Evolutionary conservation across 2,329 filamentous ascomycete species (phyloP).

Genomic region (Cercospora brassicicola): DNA sequence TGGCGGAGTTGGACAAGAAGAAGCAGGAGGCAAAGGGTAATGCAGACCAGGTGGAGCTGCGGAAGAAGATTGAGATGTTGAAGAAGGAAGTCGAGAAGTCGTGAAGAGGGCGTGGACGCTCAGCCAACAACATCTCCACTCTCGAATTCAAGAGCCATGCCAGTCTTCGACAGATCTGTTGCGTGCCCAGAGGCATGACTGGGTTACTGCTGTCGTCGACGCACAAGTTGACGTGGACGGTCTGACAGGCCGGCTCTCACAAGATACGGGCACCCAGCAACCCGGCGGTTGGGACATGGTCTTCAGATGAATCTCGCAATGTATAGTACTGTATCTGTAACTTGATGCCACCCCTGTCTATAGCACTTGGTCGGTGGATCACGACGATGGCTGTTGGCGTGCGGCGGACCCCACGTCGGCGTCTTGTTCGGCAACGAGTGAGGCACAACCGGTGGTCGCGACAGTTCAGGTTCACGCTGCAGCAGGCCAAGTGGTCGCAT

Average conservation of each 20-base stretch:
- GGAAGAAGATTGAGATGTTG: constrained; percentile 39
- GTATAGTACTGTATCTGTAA: constrained; percentile 4
- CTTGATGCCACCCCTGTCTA: background rate
- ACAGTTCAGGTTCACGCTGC: background rate
- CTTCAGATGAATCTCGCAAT: background rate
- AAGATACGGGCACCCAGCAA: background rate
- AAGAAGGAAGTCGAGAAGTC: constrained; percentile 15
- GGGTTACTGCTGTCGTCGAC: background rate
- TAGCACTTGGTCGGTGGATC: background rate
- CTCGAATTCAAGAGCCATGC: background rate
- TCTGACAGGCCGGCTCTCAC: background rate
- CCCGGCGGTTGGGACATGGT: background rate
- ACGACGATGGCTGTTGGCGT: background rate
- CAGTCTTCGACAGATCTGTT: background rate
- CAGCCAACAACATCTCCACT: background rate
- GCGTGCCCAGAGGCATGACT: background rate
- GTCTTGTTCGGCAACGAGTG: background rate
- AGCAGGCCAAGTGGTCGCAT: background rate
- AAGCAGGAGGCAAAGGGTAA: constrained; percentile 15
- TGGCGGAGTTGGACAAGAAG: constrained; percentile 33
- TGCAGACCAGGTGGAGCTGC: constrained; percentile 9
- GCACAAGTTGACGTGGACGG: background rate
- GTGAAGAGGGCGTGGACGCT: background rate
- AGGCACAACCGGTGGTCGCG: background rate
- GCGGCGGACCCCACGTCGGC: background rate